phyloP scores from a whole-genome alignment of 2,329 filamentous ascomycete species.

The Colletotrichum filicis region DNA sequence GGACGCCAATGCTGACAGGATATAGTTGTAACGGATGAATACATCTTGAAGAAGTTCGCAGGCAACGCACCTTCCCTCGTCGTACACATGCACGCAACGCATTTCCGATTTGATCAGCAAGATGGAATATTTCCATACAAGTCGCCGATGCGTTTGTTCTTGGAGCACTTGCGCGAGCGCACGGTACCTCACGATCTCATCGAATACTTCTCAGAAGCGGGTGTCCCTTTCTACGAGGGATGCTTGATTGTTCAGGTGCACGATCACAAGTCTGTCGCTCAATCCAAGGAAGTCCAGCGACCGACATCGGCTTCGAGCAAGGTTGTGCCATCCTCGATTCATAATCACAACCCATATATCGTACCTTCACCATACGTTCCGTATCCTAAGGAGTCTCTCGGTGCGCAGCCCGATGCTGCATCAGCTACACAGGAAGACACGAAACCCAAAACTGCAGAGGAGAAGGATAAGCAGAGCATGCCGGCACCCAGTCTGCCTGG shows the following conservation, averaged over 20 bases:
- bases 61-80: slow-evolving; percentile 83
- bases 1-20: slow-evolving; percentile 35
- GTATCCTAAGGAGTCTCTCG: slow-evolving; percentile 70
- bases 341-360: slow-evolving; percentile 90
- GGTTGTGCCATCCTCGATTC: slow-evolving; percentile 81
- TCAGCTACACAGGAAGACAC: slow-evolving; percentile 43
- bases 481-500: slow-evolving; percentile 60
- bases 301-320: slow-evolving; percentile 68
- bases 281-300: slow-evolving; percentile 68
- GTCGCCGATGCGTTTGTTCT: slow-evolving; percentile 85
- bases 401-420: slow-evolving; percentile 19
- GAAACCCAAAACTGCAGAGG: slow-evolving; percentile 53
- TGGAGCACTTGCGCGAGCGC: slow-evolving; percentile 80
- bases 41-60: slow-evolving; percentile 86
- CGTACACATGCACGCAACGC: slow-evolving; percentile 84
- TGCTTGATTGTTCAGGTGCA: slow-evolving; percentile 96
- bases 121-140: slow-evolving; percentile 93
- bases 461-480: slow-evolving; percentile 69
- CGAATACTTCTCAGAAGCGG: slow-evolving; percentile 76
- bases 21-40: slow-evolving; percentile 76
- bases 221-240: slow-evolving; percentile 89
- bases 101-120: slow-evolving; percentile 94
- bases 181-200: slow-evolving; percentile 93
- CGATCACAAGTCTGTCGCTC: slow-evolving; percentile 79
- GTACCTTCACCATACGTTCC: slow-evolving; percentile 89